Evolutionary conservation across 495 filamentous ascomycete species (phyloP).

Genomic region (Bombardia bombarda): DNA sequence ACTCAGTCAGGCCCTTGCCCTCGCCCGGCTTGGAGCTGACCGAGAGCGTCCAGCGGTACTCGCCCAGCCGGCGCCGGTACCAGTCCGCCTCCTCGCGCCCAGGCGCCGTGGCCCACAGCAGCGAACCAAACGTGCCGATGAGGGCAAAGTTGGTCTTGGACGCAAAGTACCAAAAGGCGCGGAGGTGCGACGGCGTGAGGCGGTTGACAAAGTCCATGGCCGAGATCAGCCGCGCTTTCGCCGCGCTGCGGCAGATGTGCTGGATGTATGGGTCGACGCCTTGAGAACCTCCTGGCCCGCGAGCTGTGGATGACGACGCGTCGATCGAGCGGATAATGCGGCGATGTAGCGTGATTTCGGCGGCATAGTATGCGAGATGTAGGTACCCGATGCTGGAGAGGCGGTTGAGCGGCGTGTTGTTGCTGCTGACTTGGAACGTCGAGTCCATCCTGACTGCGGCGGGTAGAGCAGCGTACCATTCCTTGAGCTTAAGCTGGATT

Average conservation of each 20-base stretch:
- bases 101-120: conserved; percentile 81
- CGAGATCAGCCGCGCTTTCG: conserved; percentile 68
- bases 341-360: conserved; percentile 78
- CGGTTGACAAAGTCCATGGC: conserved; percentile 75
- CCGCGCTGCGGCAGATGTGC: conserved; percentile 91
- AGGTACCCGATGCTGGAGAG: conserved; percentile 63
- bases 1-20: conserved; percentile 55
- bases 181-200: conserved; percentile 61
- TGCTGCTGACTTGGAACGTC: conserved; percentile 26
- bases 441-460: conserved; percentile 59
- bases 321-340: conserved; percentile 68
- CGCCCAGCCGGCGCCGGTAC: conserved; percentile 74
- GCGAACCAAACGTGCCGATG: conserved; percentile 70
- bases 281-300: conserved; percentile 8
- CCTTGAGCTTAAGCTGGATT: conserved; percentile 73
- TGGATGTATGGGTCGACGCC: conserved; percentile 64
- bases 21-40: conserved; percentile 76
- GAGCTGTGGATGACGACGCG: conserved; percentile 17
- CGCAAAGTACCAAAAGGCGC: conserved; percentile 75
- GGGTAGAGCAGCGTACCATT: conserved; percentile 68
- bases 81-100: conserved; percentile 91
- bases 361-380: conserved; percentile 77
- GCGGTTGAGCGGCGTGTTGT: conserved; percentile 24
- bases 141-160: conserved; percentile 75
- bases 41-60: conserved; percentile 90